These are phyloP conservation scores for Incumbomyces delicatus DNA, from an alignment of 2,329 filamentous ascomycete genomes.

Conservation along the genomic window DNA sequence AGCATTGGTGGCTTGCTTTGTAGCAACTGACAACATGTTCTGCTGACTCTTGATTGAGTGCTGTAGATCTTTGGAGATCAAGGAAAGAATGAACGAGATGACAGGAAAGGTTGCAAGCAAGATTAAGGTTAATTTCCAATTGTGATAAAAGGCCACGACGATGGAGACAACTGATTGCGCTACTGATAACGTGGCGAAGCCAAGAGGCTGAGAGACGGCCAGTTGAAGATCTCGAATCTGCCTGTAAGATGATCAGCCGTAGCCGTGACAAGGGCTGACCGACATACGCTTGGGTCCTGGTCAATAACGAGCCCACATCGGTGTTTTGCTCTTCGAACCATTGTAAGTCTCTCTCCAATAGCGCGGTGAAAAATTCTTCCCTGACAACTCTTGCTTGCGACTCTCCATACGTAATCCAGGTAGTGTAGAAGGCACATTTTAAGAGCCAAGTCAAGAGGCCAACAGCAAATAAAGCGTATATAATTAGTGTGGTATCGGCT, in stretches of 20 bases:
- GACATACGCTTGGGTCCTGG: slow-evolving; percentile 63
- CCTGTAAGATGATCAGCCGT: slow-evolving; percentile 36
- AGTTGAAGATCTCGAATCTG: slow-evolving; percentile 74
- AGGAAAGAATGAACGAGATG: slow-evolving; percentile 49
- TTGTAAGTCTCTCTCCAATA: slow-evolving; percentile 63
- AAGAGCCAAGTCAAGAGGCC: slow-evolving; percentile 58
- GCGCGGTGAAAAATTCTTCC: slow-evolving; percentile 52
- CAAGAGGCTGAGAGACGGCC: slow-evolving; percentile 70
- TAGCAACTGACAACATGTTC: slow-evolving; percentile 55
- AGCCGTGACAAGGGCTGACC: not conserved
- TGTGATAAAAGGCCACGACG: slow-evolving; percentile 63
- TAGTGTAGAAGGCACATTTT: slow-evolving; percentile 55
- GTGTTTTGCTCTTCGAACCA: slow-evolving; percentile 73
- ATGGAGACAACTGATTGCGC: slow-evolving; percentile 59
- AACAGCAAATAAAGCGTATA: slow-evolving; percentile 52
- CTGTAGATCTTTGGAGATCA: slow-evolving; percentile 53
- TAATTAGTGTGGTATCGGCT: slow-evolving; percentile 48
- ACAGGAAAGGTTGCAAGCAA: slow-evolving; percentile 65
- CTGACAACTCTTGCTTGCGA: slow-evolving; percentile 61
- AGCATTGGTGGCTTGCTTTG: slow-evolving; percentile 61
- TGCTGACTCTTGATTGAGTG: slow-evolving; percentile 61
- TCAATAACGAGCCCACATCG: slow-evolving; percentile 62
- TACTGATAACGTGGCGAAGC: slow-evolving; percentile 54
- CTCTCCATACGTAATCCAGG: slow-evolving; percentile 74
- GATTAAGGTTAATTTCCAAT: slow-evolving; percentile 75